Evolutionary conservation across 2,329 filamentous ascomycete genomes (phyloP), one percentile per base, ranked within the genome.

Genomic region (Ceratocystis cacaofunesta): DNA sequence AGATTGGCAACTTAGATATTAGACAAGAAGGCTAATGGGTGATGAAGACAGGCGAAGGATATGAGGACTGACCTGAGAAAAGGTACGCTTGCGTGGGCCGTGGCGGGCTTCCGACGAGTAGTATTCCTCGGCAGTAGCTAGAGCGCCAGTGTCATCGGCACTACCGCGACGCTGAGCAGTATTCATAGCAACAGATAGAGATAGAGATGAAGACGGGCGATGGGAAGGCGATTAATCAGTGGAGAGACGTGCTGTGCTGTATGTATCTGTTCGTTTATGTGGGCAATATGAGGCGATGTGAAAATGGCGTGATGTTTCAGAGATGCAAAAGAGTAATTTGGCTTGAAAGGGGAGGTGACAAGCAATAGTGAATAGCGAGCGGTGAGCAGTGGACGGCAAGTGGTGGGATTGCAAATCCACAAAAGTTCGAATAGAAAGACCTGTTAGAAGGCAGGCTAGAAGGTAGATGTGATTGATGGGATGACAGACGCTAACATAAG

Each of bases 81-180:
- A 83, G 25, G 82, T 84, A 68, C 81, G 78, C 19, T 79, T 81
- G 62, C 82, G 78, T 50, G 76, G 74, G 41, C 78, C 78, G 69
- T 82, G 79, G 65, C 82, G 79, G 64, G 81, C 79, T 44, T 83
- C 81, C 28, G 80, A 78, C 43, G 79, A 75, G 69, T 85, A 85
- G 71, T 85, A 85, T 28, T 81, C 84, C 71, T 77, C 78, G 67
- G 82, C 82, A 74, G 83, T 81, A 67, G 82, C 81, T 69, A 76
- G 84, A 61, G 83, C 77, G 36, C 76, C 73, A 64, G 71, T 73
- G 61, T 79, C 79, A 67, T 83, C 79, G 61, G 76, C 75, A 6
- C 77, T 79, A 50, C 75, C 74, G 57, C 72, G 69, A 64, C 65
- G 65, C 19, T 65, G 43, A 50, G 57, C n/a, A 17, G 65, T 36